Percentiles rank a stretch among this genome's conserved stretches.
Conservation (phyloP, 1,284 basidiomycete species). For the Amylostereum chailletii region DNA sequence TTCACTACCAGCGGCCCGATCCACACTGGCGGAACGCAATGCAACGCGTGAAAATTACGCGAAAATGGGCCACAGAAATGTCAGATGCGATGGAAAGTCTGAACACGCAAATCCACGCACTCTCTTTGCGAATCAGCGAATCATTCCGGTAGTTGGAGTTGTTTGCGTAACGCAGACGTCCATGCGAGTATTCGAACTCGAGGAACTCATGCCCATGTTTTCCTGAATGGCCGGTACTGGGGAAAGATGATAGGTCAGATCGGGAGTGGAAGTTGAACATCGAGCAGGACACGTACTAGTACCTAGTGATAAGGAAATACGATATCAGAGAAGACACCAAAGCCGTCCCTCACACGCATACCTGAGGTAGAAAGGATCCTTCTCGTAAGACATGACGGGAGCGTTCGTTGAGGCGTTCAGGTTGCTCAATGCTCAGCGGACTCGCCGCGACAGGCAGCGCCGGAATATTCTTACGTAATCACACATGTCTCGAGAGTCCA, state of each 20-base stretch:
- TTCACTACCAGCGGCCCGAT: constrained; percentile 86
- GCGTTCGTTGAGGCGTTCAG: neutral
- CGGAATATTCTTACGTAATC: constrained; percentile 3
- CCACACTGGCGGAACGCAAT: constrained; percentile 62
- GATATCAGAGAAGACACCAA: too few relatives aligned
- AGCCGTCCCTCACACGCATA: constrained; percentile 23
- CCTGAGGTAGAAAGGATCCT: constrained; percentile 82
- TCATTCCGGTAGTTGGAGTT: constrained; percentile 99
- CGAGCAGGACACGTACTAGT: constrained; percentile 58
- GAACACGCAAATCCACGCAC: constrained; percentile 39
- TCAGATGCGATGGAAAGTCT: neutral
- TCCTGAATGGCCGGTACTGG: constrained; percentile 88
- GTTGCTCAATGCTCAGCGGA: neutral
- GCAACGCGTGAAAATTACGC: neutral
- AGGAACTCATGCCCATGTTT: constrained; percentile 97
- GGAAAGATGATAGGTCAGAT: neutral
- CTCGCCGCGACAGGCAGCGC: neutral
- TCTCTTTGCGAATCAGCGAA: constrained; percentile 95
- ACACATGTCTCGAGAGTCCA: neutral
- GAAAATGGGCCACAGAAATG: neutral
- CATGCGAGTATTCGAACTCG: constrained; percentile 97
- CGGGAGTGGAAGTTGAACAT: constrained; percentile 2
- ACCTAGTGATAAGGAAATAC: constrained; percentile 35
- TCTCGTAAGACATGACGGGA: constrained; percentile 39
- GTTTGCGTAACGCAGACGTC: constrained; percentile 94